Evolutionary conservation across 2,329 filamentous ascomycete species (phyloP).

Genomic region (Sarocladium oryzae): DNA sequence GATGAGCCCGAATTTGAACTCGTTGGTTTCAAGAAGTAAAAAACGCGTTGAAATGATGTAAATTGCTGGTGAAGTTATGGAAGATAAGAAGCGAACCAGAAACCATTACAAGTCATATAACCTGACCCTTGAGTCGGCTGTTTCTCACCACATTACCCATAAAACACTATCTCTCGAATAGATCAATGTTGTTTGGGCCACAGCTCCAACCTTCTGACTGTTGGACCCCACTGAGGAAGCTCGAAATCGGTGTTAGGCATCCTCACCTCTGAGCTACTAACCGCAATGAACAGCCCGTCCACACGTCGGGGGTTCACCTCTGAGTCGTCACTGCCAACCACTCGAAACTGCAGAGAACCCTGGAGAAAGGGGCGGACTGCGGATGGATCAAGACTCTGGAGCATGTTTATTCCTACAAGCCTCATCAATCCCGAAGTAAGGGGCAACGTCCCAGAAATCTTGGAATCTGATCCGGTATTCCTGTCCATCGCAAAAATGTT

Average conservation of each 20-base stretch:
- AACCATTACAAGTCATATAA: background rate
- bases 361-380: constrained; percentile 36
- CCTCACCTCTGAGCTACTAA: constrained; percentile 24
- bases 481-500: constrained; percentile 44
- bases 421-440: constrained; percentile 43
- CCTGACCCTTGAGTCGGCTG: background rate
- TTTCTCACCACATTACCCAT: background rate
- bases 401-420: constrained; percentile 28
- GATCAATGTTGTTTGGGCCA: constrained; percentile 15
- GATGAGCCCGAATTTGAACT: no score
- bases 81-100: background rate
- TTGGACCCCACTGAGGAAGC: constrained; percentile 22
- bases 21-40: no score
- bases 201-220: constrained; percentile 17
- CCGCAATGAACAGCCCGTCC: constrained; percentile 22
- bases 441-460: constrained; percentile 44
- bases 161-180: background rate
- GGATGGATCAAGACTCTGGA: constrained; percentile 30
- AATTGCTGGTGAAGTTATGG: background rate
- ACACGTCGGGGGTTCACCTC: constrained; percentile 20
- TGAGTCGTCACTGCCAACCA: constrained; percentile 20
- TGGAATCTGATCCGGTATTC: constrained; percentile 24
- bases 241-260: constrained; percentile 18
- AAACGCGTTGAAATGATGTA: background rate
- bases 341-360: constrained; percentile 27